Conservation (phyloP, 1,284 basidiomycete genomes). For the Melampsora occidentalis region DNA sequence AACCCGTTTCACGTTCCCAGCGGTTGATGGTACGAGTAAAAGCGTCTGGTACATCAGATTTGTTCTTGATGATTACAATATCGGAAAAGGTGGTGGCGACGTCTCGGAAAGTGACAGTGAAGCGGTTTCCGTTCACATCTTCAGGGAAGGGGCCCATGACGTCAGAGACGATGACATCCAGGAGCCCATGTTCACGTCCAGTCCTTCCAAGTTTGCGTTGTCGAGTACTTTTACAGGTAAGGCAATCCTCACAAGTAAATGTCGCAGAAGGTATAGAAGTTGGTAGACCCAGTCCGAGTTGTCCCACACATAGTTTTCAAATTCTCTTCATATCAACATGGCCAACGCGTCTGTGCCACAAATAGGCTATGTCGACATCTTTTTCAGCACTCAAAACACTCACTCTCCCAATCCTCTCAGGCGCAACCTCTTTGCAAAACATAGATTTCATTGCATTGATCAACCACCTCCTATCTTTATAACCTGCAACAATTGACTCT, state of each 20-base stretch:
- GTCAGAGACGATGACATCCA: no score
- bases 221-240: background rate
- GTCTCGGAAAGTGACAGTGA: conserved; percentile 9
- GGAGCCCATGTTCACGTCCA: background rate
- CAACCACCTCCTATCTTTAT: background rate
- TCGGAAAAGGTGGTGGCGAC: conserved; percentile 9
- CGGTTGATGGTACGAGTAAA: conserved; percentile 15
- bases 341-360: conserved; percentile 3
- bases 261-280: background rate
- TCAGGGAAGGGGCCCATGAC: no score
- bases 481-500: background rate
- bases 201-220: background rate
- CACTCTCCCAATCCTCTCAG: background rate
- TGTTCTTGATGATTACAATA: background rate
- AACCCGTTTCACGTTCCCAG: background rate
- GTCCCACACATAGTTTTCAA: background rate
- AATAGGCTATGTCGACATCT: background rate
- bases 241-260: conserved; percentile 10
- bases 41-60: conserved; percentile 3
- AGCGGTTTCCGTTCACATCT: no score
- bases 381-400: background rate
- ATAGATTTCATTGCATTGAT: background rate
- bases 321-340: conserved; percentile 12
- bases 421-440: background rate
- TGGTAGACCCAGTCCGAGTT: background rate